Conservation (phyloP, 257 asterid genomes). For the Jacaranda copaia region DNA sequence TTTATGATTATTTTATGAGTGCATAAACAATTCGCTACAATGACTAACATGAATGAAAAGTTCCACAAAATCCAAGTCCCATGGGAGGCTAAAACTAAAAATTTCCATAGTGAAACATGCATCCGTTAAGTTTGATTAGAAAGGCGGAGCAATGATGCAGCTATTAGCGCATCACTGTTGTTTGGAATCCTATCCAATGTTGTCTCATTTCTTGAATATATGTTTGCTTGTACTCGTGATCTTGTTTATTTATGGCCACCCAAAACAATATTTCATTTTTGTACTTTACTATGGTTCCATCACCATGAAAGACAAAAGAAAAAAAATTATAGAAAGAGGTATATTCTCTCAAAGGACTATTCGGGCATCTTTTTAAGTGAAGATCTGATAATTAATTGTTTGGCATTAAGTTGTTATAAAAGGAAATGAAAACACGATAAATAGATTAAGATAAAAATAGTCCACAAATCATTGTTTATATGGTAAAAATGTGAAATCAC, state of each 20-base stretch:
- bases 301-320: background rate
- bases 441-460: no score
- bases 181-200: background rate
- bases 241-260: slow-evolving; percentile 18
- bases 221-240: background rate
- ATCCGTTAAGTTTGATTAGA: background rate
- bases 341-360: slow-evolving; percentile 2
- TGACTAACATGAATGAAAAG: no score
- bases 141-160: background rate
- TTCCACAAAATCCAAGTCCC: background rate
- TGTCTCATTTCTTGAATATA: slow-evolving; percentile 2
- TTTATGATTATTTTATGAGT: slow-evolving; percentile 6
- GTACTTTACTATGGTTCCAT: slow-evolving; percentile 17
- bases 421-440: background rate
- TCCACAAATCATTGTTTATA: no score
- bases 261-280: background rate
- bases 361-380: background rate
- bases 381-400: background rate
- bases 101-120: background rate
- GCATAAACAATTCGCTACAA: background rate
- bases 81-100: background rate
- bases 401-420: background rate
- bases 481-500: no score
- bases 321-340: background rate
- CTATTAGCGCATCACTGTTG: background rate